Evolutionary conservation across 108 stramenopile species (phyloP), one percentile per base, ranked within the genome.

Genomic region (Cyclotella choctawhatcheeana): DNA sequence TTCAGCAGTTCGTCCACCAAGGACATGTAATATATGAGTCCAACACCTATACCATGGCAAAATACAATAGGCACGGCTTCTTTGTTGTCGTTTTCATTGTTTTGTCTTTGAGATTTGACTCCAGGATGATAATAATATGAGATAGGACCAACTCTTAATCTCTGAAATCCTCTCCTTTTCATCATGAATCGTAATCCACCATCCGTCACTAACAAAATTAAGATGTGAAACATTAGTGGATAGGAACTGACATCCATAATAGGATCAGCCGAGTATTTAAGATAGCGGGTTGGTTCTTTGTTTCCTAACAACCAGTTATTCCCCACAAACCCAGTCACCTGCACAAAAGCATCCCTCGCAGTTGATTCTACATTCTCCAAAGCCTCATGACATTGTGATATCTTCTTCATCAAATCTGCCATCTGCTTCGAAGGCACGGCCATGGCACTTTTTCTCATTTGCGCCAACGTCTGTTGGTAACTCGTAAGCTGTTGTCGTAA

Each of bases 21-120:
- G 5, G 85, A 65, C 25, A 93, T 60, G 73, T 95, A 95, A 22
- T 78, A 58, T 33, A 93, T 85, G 14, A 95, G 59, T 18, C 94
- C 94, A 48, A 95, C 56, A 3, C 94, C 94, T 55, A 95, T 95
- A 24, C 94, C 94, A 79, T 95, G 94, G 45, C 91, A 80, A 71
- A 95, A 95, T 7, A 92, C 88, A 45, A 92, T 79, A 0, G 94
- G 94, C 14, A 84, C 52, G 17, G 34, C 37, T 44, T 79, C 75
- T 13, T 67, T 73, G 16, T 81, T 74, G 0, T 34, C 77, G 53
- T 69, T 66, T 16, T 80, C 58, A 56, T 32, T 52, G 25, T 81
- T 67, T 2, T 16, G 5, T 74, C 50, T 58, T 26, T 30, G 40
- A 60, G 60, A 29, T 72, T 72, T 24, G 66, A 25, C 71, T 4